A percentile compares a stretch with the other conserved stretches of the same genome.
These are phyloP conservation scores for Hyaloscypha finlandica DNA, from an alignment of 495 filamentous ascomycete species.

Conservation along the genomic window DNA sequence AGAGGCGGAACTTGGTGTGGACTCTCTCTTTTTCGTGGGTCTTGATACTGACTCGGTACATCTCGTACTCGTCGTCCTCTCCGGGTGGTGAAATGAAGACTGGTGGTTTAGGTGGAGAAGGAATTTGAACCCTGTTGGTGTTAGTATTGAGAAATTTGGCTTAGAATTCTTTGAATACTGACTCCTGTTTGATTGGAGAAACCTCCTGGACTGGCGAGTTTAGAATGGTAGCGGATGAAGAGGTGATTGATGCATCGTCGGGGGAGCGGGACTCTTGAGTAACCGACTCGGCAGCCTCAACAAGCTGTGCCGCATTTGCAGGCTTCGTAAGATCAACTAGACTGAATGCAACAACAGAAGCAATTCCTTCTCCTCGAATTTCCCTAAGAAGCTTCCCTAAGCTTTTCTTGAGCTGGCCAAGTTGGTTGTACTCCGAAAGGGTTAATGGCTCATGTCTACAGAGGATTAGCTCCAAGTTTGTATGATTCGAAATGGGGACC, in stretches of 20 bases:
- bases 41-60: constrained; percentile 1
- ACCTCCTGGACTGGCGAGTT: neutral
- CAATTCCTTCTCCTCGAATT: constrained; percentile 2
- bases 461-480: neutral
- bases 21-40: neutral
- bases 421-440: neutral
- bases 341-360: constrained; percentile 4
- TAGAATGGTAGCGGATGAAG: neutral
- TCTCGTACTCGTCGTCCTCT: constrained; percentile 1
- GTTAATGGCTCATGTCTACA: neutral
- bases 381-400: neutral
- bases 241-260: neutral
- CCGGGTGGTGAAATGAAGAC: neutral
- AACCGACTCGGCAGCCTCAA: neutral
- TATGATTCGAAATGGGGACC: neutral
- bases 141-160: constrained; percentile 2
- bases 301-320: neutral
- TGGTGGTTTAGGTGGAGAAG: neutral
- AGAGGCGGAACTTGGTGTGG: neutral
- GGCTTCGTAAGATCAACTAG: constrained; percentile 2
- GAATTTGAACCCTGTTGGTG: neutral
- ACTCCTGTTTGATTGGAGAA: neutral
- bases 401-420: neutral
- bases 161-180: neutral
- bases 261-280: neutral